These are phyloP conservation scores for Theobroma cacao DNA, from an alignment of 345 rosid species.

Conservation along the genomic window DNA sequence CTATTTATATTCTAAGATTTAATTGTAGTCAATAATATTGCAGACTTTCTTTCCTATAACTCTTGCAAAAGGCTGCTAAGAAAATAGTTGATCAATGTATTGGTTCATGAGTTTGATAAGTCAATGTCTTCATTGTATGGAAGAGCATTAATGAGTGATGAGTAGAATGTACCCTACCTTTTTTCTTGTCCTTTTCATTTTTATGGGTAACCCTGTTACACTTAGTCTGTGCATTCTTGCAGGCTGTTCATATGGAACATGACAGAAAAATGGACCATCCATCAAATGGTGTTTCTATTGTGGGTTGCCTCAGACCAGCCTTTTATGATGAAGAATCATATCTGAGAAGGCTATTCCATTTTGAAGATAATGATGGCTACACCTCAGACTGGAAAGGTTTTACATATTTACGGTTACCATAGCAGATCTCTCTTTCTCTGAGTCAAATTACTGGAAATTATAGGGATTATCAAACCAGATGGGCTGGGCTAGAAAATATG, in stretches of 20 bases:
- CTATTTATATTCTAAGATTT: not conserved
- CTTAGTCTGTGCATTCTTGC: constrained; percentile 21
- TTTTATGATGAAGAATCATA: constrained; percentile 76
- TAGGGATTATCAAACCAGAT: not conserved
- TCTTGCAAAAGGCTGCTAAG: not conserved
- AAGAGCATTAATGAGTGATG: not conserved
- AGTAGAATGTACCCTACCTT: not conserved
- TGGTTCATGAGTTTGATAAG: not conserved
- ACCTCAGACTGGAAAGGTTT: constrained; percentile 65
- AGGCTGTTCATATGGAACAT: constrained; percentile 61
- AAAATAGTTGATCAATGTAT: not conserved
- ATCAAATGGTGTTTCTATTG: constrained; percentile 83
- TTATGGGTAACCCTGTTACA: not conserved
- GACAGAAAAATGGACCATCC: constrained; percentile 70
- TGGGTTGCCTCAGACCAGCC: constrained; percentile 81
- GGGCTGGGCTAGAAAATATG: not conserved
- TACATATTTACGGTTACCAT: not conserved
- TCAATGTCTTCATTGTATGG: not conserved
- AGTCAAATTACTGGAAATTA: not conserved
- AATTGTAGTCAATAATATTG: not conserved
- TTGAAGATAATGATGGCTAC: constrained; percentile 57
- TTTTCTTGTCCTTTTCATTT: not conserved
- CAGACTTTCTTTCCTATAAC: not conserved
- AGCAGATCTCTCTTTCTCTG: not conserved
- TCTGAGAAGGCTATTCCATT: constrained; percentile 55